Percentiles rank a stretch among this genome's conserved stretches.
Evolutionary conservation across 306 rosid genomes (phyloP).

Genomic region (Pachyrhizus erosus): DNA sequence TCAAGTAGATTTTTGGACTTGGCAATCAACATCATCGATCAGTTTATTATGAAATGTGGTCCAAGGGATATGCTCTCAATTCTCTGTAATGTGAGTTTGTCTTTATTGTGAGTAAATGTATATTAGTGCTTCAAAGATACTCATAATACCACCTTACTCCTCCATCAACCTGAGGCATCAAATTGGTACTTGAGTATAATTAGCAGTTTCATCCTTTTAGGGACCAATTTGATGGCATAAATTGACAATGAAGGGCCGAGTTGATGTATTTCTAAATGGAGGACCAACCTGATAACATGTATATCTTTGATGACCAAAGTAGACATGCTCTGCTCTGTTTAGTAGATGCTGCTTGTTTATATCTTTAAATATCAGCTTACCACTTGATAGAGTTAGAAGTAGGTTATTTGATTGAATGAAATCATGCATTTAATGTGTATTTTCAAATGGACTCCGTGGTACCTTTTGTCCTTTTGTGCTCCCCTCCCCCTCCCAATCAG

Average conservation of each 20-base stretch:
- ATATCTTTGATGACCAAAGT: constrained; percentile 8
- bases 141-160: neutral
- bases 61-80: constrained; percentile 86
- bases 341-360: neutral
- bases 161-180: neutral
- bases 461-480: neutral
- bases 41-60: constrained; percentile 61
- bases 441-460: too few relatives aligned
- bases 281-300: constrained; percentile 8
- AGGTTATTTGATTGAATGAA: too few relatives aligned
- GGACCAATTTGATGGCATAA: constrained; percentile 5
- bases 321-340: constrained; percentile 5
- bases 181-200: neutral
- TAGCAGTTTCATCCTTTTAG: neutral
- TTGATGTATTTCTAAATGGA: neutral
- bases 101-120: constrained; percentile 6
- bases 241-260: neutral
- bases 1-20: constrained; percentile 67
- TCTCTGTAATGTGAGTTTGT: constrained; percentile 65
- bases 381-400: constrained; percentile 34
- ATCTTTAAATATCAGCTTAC: constrained; percentile 8
- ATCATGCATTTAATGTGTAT: too few relatives aligned
- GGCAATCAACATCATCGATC: constrained; percentile 65
- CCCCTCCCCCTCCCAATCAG: neutral
- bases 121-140: constrained; percentile 22